Conservation (phyloP, 2,329 filamentous ascomycete species). For the Lecanoromycetidae sp. region DNA sequence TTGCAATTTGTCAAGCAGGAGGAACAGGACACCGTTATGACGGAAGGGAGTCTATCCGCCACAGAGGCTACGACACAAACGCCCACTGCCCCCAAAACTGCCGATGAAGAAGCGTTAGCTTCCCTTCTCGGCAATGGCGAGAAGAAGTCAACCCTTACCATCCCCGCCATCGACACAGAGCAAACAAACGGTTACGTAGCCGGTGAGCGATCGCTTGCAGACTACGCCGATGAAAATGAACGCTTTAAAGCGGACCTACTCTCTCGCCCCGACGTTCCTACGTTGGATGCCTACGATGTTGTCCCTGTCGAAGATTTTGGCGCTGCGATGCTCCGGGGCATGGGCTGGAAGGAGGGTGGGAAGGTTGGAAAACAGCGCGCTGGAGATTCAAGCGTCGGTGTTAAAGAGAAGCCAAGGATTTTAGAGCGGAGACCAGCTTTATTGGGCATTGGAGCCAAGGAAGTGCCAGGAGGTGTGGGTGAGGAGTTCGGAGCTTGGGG, state of each 20-base stretch:
- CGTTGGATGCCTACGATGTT: constrained; percentile 71
- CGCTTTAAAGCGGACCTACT: constrained; percentile 59
- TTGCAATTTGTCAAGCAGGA: constrained; percentile 38
- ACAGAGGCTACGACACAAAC: constrained; percentile 14
- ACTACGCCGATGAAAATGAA: constrained; percentile 46
- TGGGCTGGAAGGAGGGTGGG: constrained; percentile 78
- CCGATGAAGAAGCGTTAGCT: constrained; percentile 54
- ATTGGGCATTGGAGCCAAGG: constrained; percentile 79
- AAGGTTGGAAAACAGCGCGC: constrained; percentile 35
- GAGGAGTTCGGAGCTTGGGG: constrained; percentile 74
- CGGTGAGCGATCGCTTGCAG: constrained; percentile 24
- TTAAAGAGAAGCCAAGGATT: constrained; percentile 48
- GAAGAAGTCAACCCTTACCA: constrained; percentile 42
- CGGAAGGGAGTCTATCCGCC: constrained; percentile 18
- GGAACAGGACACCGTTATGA: constrained; percentile 24
- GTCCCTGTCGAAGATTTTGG: constrained; percentile 94
- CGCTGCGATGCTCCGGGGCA: constrained; percentile 74
- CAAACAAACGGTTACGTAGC: constrained; percentile 22
- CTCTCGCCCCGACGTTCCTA: constrained; percentile 61
- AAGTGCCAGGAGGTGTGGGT: constrained; percentile 48
- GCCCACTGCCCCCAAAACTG: constrained; percentile 33
- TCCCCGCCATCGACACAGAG: constrained; percentile 28
- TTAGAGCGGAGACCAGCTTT: constrained; percentile 64
- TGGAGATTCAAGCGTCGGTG: constrained; percentile 39
- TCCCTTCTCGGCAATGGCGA: constrained; percentile 51